Base-by-base conservation (phyloP, 495 filamentous ascomycete genomes). In the Immersiella caudata region DNA sequence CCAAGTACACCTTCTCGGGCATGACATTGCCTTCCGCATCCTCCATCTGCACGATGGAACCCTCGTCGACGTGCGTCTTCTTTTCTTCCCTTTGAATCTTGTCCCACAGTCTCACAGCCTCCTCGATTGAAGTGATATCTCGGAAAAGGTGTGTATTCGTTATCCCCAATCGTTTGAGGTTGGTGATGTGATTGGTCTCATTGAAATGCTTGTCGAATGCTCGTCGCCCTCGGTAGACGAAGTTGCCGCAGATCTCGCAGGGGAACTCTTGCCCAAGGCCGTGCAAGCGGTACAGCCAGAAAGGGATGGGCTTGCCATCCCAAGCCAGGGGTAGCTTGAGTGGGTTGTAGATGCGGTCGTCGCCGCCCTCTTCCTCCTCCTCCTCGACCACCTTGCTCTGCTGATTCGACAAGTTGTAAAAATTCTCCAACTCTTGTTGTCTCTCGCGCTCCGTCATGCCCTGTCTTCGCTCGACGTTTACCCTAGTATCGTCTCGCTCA, bases 151-250 rank as follows among this genome's bases (percentile, higher is more conserved):
- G 90, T 12, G 93, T 96, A 69, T 97, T 93, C 0, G 91, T 96
- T 71, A 99, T 94, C 1, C 95, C 95, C 56, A 99, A 79, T 72
- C 93, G 96, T 74, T 95, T 95, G 68, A 99, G 78, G 4, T 96
- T 96, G 70, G 96, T 92, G 40, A 97, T 91, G 74, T 99, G 95
- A 61, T 91, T 81, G 12, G 92, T 89, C 76, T 98, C 95, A 66
- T 93, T 93, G 80, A 99, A 99, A 74, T 99, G 95, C 83, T 98
- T 99, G 74, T 99, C 95, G 66, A 97, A 99, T 1, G 94, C 94
- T 21, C 95, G 87, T 51, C 95, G 86, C 20, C 95, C 95, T 87
- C 96, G 96, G 80, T 99, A 99, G 58, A 97, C 93, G 74, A 91
- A 97, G 78, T 97, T 97, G 58, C 95, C 95, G 76, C 96, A 99